Conservation (phyloP, 257 asterid genomes). For the Gynochthodes officinalis region DNA sequence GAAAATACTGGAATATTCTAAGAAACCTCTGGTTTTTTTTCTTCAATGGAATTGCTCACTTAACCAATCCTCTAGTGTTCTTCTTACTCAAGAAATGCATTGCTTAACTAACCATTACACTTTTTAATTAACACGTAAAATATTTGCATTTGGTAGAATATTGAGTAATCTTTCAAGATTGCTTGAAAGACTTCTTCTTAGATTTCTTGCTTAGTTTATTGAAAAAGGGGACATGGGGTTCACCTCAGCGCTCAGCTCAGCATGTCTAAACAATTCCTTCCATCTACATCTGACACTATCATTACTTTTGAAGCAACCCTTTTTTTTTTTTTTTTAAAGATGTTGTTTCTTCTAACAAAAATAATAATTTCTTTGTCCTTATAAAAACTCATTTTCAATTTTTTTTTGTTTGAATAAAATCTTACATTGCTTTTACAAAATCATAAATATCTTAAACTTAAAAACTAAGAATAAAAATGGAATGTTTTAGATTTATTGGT, state of each 20-base stretch:
- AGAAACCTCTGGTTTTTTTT: not conserved
- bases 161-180: not conserved
- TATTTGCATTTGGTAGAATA: conserved; percentile 1
- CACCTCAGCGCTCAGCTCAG: too few species aligned
- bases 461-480: too few species aligned
- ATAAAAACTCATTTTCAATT: too few species aligned
- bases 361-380: too few species aligned
- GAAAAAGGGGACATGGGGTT: not conserved
- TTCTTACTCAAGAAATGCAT: not conserved
- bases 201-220: not conserved
- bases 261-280: not conserved
- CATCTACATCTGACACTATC: not conserved
- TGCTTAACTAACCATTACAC: not conserved
- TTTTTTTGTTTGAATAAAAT: too few species aligned
- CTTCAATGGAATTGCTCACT: not conserved
- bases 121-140: not conserved
- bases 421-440: too few species aligned
- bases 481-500: too few species aligned
- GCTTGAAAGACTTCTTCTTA: not conserved
- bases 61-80: not conserved
- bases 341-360: too few species aligned
- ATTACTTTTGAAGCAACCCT: not conserved
- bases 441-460: too few species aligned
- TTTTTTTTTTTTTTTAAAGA: too few species aligned
- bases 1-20: conserved; percentile 10